A percentile compares a stretch with the other conserved stretches of the same genome.
phyloP scores from a whole-genome alignment of 192 early-diverging fungal genomes.

The Coemansia erecta region DNA sequence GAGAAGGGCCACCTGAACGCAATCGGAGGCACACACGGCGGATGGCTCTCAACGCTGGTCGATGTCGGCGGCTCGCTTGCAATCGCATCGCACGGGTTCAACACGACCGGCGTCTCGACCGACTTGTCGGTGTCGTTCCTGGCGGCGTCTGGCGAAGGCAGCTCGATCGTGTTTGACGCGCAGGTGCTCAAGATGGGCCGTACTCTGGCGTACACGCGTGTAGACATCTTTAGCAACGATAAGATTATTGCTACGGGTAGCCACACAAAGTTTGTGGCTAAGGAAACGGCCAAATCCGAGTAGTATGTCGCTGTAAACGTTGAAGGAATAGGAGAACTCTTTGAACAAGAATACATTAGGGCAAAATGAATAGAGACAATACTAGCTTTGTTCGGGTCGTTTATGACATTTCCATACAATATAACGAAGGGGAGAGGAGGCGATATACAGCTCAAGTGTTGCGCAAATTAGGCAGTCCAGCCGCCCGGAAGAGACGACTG shows the following conservation, averaged over 20 bases:
- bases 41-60: slow-evolving; percentile 53
- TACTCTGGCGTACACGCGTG: slow-evolving; percentile 51
- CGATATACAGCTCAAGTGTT: neutral
- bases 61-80: slow-evolving; percentile 54
- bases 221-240: slow-evolving; percentile 42
- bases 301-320: no score
- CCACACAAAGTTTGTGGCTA: slow-evolving; percentile 53
- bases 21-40: slow-evolving; percentile 51
- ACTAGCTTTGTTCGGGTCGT: neutral
- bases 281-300: slow-evolving; percentile 1
- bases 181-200: slow-evolving; percentile 49
- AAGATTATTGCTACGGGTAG: slow-evolving; percentile 50
- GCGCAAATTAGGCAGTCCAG: slow-evolving; percentile 14
- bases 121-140: slow-evolving; percentile 53
- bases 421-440: neutral
- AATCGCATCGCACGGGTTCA: slow-evolving; percentile 41
- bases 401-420: neutral
- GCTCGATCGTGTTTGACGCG: slow-evolving; percentile 39
- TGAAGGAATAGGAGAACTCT: neutral
- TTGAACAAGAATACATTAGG: neutral
- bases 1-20: slow-evolving; percentile 29
- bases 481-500: slow-evolving; percentile 21
- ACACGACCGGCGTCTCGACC: slow-evolving; percentile 46
- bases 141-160: slow-evolving; percentile 41
- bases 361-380: neutral